A percentile compares a stretch with the other conserved stretches of the same genome.
Conservation (phyloP, 2,329 filamentous ascomycete species). For the Aureobasidium mangrovei region DNA sequence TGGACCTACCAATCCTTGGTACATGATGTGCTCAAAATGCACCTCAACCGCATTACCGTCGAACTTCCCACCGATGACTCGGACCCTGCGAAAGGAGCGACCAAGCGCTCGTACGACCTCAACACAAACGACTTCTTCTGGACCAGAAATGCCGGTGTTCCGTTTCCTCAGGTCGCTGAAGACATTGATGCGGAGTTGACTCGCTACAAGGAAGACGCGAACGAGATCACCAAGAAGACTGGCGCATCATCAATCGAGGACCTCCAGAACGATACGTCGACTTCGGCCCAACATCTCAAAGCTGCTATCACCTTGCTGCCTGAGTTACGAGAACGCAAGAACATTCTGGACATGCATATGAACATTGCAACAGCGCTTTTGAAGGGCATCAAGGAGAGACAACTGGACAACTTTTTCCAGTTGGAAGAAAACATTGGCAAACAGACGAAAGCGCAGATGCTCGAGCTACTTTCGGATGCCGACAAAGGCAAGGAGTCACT, state of each 20-base stretch:
- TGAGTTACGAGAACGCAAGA: conserved; percentile 85
- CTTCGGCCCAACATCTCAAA: conserved; percentile 89
- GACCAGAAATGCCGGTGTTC: conserved; percentile 80
- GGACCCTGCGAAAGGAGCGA: conserved; percentile 60
- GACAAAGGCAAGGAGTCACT: conserved; percentile 74
- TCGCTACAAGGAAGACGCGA: conserved; percentile 90
- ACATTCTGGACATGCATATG: conserved; percentile 97
- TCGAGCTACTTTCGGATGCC: conserved; percentile 74
- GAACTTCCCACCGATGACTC: conserved; percentile 72
- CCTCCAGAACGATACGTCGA: conserved; percentile 77
- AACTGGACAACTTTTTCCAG: conserved; percentile 93
- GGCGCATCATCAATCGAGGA: conserved; percentile 89
- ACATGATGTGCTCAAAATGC: conserved; percentile 67
- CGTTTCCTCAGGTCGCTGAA: conserved; percentile 93
- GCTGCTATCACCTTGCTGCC: conserved; percentile 89
- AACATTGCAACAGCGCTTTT: conserved; percentile 78
- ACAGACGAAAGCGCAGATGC: conserved; percentile 78
- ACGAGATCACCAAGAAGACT: conserved; percentile 89
- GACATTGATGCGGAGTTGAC: conserved; percentile 91
- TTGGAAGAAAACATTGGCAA: conserved; percentile 88
- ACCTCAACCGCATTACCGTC: conserved; percentile 88
- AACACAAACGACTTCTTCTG: conserved; percentile 92
- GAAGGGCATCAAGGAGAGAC: conserved; percentile 84
- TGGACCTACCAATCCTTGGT: conserved; percentile 85
- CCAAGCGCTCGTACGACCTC: conserved; percentile 84